Percentiles rank a stretch among this genome's conserved stretches.
Conservation (phyloP, 192 early-diverging fungal genomes). For the Dissophora globulifera region DNA sequence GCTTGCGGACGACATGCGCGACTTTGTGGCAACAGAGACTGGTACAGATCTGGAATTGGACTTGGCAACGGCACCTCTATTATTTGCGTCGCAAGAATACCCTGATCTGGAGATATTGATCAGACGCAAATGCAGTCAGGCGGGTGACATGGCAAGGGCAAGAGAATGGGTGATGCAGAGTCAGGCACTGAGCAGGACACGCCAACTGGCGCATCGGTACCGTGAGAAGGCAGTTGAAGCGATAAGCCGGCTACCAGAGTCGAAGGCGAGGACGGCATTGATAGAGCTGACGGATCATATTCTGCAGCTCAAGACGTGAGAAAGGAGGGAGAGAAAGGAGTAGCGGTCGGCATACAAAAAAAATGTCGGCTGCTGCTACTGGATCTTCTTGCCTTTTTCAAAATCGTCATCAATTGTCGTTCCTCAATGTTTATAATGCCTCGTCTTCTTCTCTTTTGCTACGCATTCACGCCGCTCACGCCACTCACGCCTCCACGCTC, state of each 20-base stretch:
- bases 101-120: conserved; percentile 86
- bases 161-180: conserved; percentile 81
- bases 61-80: conserved; percentile 91
- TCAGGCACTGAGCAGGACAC: conserved; percentile 80
- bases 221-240: conserved; percentile 79
- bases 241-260: conserved; percentile 73
- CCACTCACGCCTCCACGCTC: too few species aligned
- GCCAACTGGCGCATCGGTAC: conserved; percentile 75
- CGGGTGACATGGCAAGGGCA: conserved; percentile 83
- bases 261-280: conserved; percentile 81
- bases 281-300: conserved; percentile 84
- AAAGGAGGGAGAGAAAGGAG: too few species aligned
- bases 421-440: too few species aligned
- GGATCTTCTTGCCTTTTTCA: too few species aligned
- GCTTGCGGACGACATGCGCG: conserved; percentile 91
- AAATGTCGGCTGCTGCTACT: too few species aligned
- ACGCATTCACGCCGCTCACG: too few species aligned
- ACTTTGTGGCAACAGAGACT: conserved; percentile 95
- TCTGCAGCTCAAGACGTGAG: conserved; percentile 80
- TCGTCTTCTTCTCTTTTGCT: too few species aligned
- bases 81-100: conserved; percentile 91
- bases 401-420: too few species aligned
- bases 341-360: too few species aligned
- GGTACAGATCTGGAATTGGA: conserved; percentile 91
- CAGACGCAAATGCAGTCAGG: conserved; percentile 81